Conservation (phyloP, 139 green algal genomes). For the Spirogloea muscicola region DNA sequence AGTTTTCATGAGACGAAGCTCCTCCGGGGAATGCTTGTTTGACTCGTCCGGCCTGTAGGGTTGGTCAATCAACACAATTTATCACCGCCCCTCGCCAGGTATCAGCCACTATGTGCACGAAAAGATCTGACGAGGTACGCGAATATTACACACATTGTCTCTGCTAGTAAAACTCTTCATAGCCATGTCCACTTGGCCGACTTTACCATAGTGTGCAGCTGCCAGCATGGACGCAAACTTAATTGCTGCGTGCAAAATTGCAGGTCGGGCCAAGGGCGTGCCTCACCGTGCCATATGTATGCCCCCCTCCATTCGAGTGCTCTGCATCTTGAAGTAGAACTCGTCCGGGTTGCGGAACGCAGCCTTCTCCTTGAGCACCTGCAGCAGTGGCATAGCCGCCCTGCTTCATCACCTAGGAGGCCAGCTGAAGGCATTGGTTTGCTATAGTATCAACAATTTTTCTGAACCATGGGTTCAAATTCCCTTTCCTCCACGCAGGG, state of each 20-base stretch:
- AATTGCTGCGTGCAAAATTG: background rate
- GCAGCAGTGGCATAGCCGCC: no score
- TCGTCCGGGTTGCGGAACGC: constrained; percentile 95
- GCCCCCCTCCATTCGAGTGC: constrained; percentile 70
- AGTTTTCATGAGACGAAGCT: constrained; percentile 89
- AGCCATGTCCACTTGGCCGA: background rate
- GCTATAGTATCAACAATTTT: no score
- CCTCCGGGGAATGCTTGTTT: constrained; percentile 87
- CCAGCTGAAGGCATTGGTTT: no score
- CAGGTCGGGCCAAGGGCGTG: background rate
- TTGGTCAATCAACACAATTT: background rate
- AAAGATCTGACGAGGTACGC: background rate
- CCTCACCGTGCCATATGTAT: constrained; percentile 60
- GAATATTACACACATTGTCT: background rate
- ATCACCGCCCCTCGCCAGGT: background rate
- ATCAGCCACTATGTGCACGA: background rate
- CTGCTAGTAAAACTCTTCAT: background rate
- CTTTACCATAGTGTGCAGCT: background rate
- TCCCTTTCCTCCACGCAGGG: no score
- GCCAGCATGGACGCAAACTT: background rate
- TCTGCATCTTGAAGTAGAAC: constrained; percentile 98
- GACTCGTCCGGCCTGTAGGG: constrained; percentile 44
- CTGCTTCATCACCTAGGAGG: no score
- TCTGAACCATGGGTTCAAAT: no score
- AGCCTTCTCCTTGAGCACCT: constrained; percentile 80